Base-by-base conservation (phyloP, 2,329 filamentous ascomycete genomes). In the Paracamarosporium sp. region DNA sequence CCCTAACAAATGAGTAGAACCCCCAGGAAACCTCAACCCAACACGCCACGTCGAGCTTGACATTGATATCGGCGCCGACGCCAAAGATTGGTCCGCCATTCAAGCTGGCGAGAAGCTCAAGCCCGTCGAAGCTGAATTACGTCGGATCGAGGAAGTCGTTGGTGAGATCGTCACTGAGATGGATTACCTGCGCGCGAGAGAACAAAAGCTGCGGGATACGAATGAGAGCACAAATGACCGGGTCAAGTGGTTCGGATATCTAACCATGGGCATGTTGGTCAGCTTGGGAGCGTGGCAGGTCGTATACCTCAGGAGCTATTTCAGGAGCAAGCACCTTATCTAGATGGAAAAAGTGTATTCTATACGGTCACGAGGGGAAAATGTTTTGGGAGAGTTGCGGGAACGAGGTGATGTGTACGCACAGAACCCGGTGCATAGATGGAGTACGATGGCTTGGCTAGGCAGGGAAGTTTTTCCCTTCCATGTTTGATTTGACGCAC, bases 191-290 rank as follows among this genome's bases (percentile, higher is more conserved):
- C 87, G 95, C 65, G 71, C 79, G 36, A 87, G 95, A 70, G 95
- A 99, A 84, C 93, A 97, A 86, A 96, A 92, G 83, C 86, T 99
- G 70, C 86, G 95, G 77, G 94, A 99, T 81, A 99, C 95, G 68
- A 99, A 99, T 80, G 95, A 99, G 89, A 98, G 94, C 84, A 99
- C 95, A 66, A 99, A 99, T 81, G 95, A 91, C 81, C 88, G 95
- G 58, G 95, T 99, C 73, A 99, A 98, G 84, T 98, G 92, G 93
- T 99, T 99, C 80, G 94, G 94, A 47, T 88, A 97, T 76, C 88
- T 89, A 65, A 98, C 94, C 27, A 98, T 97, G 81, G 90, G 92
- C 61, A 89, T 97, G 83, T 82, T 99, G 68, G 83, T 97, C 66
- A 91, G 87, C 31, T 83, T 99, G 69, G 96, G 95, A 78, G 93